phyloP scores from a whole-genome alignment of 192 early-diverging fungal genomes.

The Mycoemilia scoparia region DNA sequence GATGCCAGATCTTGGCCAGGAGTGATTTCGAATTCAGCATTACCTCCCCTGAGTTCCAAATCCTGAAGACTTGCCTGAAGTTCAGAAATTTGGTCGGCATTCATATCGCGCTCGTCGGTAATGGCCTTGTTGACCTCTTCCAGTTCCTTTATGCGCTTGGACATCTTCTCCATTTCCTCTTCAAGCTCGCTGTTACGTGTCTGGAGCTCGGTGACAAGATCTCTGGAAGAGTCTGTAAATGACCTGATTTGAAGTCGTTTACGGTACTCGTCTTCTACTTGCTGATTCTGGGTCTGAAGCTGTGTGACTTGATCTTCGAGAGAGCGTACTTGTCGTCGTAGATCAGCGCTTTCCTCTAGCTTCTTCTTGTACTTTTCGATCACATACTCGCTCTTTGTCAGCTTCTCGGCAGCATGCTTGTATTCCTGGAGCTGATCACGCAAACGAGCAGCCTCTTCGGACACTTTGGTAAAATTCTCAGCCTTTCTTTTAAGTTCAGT shows the following conservation, averaged over 20 bases:
- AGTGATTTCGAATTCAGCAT: slow-evolving; percentile 6
- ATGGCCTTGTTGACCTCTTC: slow-evolving; percentile 41
- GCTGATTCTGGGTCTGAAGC: slow-evolving; percentile 46
- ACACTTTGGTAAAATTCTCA: slow-evolving; percentile 36
- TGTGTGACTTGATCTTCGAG: slow-evolving; percentile 60
- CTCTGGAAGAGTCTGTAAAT: slow-evolving; percentile 74
- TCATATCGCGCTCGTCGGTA: slow-evolving; percentile 39
- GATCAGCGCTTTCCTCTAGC: slow-evolving; percentile 69
- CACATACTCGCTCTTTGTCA: slow-evolving; percentile 83
- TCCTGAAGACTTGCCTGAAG: slow-evolving; percentile 71
- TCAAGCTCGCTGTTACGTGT: slow-evolving; percentile 43
- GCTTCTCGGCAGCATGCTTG: slow-evolving; percentile 71
- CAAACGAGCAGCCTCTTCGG: slow-evolving; percentile 51
- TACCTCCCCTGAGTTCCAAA: slow-evolving; percentile 42
- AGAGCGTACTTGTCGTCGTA: slow-evolving; percentile 55
- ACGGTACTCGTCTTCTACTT: slow-evolving; percentile 75
- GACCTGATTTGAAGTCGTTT: slow-evolving; percentile 61
- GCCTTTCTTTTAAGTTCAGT: slow-evolving; percentile 46
- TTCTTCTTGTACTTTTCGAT: slow-evolving; percentile 95
- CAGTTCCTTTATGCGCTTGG: slow-evolving; percentile 47
- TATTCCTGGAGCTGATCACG: slow-evolving; percentile 88
- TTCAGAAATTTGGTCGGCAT: slow-evolving; percentile 54
- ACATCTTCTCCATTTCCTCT: slow-evolving; percentile 48
- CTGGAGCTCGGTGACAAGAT: slow-evolving; percentile 61
- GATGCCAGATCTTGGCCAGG: slow-evolving; percentile 12